Evolutionary conservation across 1,139 yeast genomes (phyloP).

Genomic region (Protomyces inouyei): DNA sequence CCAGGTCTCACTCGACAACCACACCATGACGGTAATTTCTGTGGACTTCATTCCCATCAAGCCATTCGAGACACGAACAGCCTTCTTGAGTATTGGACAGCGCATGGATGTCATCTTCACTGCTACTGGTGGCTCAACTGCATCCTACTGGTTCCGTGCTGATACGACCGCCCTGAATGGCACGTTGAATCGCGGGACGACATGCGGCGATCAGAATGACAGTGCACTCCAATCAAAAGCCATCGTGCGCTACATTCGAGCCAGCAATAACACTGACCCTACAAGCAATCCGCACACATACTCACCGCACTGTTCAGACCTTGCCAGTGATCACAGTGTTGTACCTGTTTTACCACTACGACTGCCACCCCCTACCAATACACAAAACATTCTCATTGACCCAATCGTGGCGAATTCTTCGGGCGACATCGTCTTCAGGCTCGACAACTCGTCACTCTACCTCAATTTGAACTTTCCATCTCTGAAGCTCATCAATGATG

Average conservation of each 20-base stretch:
- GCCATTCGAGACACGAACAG: slow-evolving; percentile 27
- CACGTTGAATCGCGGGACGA: neutral
- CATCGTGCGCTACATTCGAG: neutral
- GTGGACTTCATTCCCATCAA: slow-evolving; percentile 30
- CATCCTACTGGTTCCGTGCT: slow-evolving; percentile 41
- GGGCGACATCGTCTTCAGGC: neutral
- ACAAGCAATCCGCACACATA: neutral
- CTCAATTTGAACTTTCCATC: neutral
- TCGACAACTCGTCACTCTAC: neutral
- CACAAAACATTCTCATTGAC: neutral
- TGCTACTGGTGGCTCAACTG: slow-evolving; percentile 19
- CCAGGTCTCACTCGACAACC: slow-evolving; percentile 35
- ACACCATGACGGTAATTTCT: slow-evolving; percentile 39
- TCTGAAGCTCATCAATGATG: neutral
- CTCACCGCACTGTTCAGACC: neutral
- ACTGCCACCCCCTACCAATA: neutral
- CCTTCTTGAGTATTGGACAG: slow-evolving; percentile 48
- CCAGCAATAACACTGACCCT: neutral
- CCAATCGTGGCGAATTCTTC: neutral
- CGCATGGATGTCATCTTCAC: slow-evolving; percentile 58
- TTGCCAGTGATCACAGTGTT: neutral
- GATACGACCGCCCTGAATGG: slow-evolving; percentile 29
- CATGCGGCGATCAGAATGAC: neutral
- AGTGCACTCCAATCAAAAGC: neutral
- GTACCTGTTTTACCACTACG: neutral